Conservation (phyloP, 129 eudicot species). For the Flaveria brownii region DNA sequence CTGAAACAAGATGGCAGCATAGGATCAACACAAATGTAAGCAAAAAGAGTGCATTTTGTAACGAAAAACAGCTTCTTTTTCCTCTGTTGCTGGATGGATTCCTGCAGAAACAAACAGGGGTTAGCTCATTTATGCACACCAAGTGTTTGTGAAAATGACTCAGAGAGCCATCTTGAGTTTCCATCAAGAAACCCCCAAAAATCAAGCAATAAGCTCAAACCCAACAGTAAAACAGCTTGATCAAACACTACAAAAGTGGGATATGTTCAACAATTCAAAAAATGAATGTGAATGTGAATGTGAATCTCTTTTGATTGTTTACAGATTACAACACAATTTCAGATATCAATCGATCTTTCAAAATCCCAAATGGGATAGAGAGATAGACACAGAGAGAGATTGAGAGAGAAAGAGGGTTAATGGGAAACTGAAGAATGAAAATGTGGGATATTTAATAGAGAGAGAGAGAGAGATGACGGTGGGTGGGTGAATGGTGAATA, state of each 20-base stretch:
- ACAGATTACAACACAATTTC: not conserved
- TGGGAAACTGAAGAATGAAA: slow-evolving; percentile 7
- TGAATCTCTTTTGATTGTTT: not conserved
- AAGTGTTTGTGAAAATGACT: slow-evolving; percentile 29
- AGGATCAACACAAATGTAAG: slow-evolving; percentile 34
- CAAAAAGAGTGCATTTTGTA: slow-evolving; percentile 14
- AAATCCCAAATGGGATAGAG: not conserved
- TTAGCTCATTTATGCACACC: slow-evolving; percentile 11
- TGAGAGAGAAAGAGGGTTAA: not conserved
- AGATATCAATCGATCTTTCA: no score
- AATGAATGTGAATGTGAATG: not conserved
- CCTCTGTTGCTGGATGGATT: slow-evolving; percentile 21
- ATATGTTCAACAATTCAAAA: no score
- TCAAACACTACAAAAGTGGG: not conserved
- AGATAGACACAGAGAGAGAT: not conserved
- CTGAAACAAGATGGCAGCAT: slow-evolving; percentile 49
- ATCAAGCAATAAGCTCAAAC: not conserved
- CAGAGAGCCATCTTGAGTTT: slow-evolving; percentile 32
- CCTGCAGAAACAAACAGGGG: slow-evolving; percentile 16
- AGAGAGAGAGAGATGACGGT: slow-evolving; percentile 33
- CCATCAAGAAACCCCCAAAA: slow-evolving; percentile 31
- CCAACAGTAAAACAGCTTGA: not conserved
- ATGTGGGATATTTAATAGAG: slow-evolving; percentile 26
- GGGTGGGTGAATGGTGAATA: not conserved
- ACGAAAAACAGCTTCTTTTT: not conserved